These are phyloP conservation scores for Eimeria tenella DNA, from an alignment of 169 alveolate genomes.

Conservation along the genomic window DNA sequence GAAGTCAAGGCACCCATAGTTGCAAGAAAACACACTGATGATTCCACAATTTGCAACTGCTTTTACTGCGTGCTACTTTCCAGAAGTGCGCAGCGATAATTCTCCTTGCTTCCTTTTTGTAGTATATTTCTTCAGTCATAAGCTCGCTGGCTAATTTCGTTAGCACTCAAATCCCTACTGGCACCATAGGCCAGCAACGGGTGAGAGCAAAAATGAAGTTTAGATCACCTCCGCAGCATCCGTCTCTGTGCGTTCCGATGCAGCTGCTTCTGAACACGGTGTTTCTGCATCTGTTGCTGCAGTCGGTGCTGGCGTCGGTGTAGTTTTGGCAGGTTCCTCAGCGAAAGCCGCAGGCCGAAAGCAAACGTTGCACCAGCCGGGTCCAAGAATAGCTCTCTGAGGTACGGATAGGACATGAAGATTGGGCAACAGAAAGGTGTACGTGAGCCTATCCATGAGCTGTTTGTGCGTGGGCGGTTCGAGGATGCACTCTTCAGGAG, in stretches of 20 bases:
- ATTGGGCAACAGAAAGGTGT: slow-evolving; percentile 67
- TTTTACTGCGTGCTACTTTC: too few relatives aligned
- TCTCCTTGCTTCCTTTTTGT: too few relatives aligned
- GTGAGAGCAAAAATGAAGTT: not conserved
- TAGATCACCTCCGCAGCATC: not conserved
- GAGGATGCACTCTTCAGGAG: not conserved
- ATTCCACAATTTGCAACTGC: too few relatives aligned
- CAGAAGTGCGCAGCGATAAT: too few relatives aligned
- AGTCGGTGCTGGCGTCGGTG: not conserved
- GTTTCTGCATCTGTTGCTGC: slow-evolving; percentile 22
- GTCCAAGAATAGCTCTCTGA: slow-evolving; percentile 70
- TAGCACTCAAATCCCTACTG: too few relatives aligned
- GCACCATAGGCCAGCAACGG: not conserved
- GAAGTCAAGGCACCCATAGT: too few relatives aligned
- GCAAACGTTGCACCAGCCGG: slow-evolving; percentile 78
- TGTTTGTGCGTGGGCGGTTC: not conserved
- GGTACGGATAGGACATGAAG: slow-evolving; percentile 77
- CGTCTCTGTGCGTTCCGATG: not conserved
- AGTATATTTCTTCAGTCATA: too few relatives aligned
- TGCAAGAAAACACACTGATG: too few relatives aligned
- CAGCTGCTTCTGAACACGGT: not conserved
- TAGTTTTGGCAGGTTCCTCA: slow-evolving; percentile 58
- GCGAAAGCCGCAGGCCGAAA: slow-evolving; percentile 78
- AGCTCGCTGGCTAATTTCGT: too few relatives aligned
- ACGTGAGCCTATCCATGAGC: slow-evolving; percentile 56